Evolutionary conservation across 192 early-diverging fungal species (phyloP), one percentile per base, ranked within the genome.

Genomic region (Coemansia sp.): DNA sequence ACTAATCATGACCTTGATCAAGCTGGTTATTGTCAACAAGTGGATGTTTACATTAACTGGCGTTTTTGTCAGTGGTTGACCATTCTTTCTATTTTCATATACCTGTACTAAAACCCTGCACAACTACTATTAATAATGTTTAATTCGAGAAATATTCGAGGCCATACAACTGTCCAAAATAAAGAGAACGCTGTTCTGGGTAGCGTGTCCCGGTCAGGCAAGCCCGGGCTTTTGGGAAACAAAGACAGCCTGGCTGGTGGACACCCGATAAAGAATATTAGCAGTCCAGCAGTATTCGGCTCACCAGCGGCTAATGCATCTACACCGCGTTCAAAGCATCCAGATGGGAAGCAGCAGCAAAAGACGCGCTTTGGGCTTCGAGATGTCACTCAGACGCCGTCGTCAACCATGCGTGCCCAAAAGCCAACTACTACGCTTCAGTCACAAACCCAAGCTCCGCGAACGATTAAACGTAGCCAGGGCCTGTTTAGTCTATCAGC

Each of bases 181-280:
- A 71, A 74, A 35, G 77, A 80, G 29, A 80, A 80, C 51, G 65
- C 72, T 3, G 65, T 57, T 11, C 27, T 65, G 6, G 49, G 67
- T 51, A 73, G 67, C 43, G 61, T 60, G 6, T 47, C 64, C 2
- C 64, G 77, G 29, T 2, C 62, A 37, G 70, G 68, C 53, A 74
- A 74, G 24, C 32, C 72, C 0, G 68, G 67, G 0, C 65, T 73
- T 4, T 57, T 73, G 1, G 41, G 24, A 35, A 38, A 24, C 56
- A 72, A 79, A 45, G 61, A 39, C 21, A 55, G 54, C 21, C 38
- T 22, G 10, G 14, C 27, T 38, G 32, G 45, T 29, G 35, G 23
- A 14, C 41, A 53, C 21, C 50, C 69, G 32, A 21, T 37, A 14
- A 68, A 66, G 35, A 21, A 22, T 4, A 8, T 25, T 15, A 23